Base-by-base conservation (phyloP, 768 basidiomycete genomes). In the Lyophyllum atratum region DNA sequence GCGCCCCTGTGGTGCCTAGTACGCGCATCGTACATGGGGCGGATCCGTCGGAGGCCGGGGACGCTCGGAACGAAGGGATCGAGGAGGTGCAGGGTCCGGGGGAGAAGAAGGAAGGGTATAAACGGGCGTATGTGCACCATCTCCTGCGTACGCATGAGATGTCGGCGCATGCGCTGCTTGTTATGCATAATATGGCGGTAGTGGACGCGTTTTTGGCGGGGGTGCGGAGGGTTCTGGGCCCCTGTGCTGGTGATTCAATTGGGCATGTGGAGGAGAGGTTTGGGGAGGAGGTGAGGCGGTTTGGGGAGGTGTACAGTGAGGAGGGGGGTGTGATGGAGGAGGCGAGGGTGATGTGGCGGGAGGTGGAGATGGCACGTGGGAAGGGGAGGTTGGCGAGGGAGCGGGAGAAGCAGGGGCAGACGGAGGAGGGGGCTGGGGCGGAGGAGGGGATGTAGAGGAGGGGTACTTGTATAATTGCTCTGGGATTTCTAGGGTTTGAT, bases 111-210 rank as follows among this genome's bases (percentile, higher is more conserved):
- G 72, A 74, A 1, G 70, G 77, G 1, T 75, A 73, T 60, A 76
- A 78, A 4, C 77, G 80, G 14, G 88, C 89, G 2, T 95, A 95
- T 62, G 49, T 93, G 28, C 92, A 95, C 66, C 93, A 95, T 63
- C 82, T 95, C 14, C 74, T 94, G 33, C 86, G 89, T 50, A 93
- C 93, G 6, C 93, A 95, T 70, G 93, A 95, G 69, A 94, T 95
- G 93, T 84, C 87, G 0, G 87, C 91, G 0, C 91, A 95, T 62
- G 67, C 90, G 4, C 69, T 94, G 22, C 80, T 95, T 17, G 80
- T 78, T 11, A 77, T 85, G 72, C 93, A 95, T 69, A 95, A 95
- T 62, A 75, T 92, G 26, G 68, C 81, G 0, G 80, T 93, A 1
- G 72, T 92, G 25, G 81, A 86, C 39, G 67, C 72, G 1, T 91